Percentiles rank a stretch among this genome's conserved stretches.
These are phyloP conservation scores for Aspergillus puulaauensis DNA, from an alignment of 2,329 filamentous ascomycete species.

Conservation along the genomic window DNA sequence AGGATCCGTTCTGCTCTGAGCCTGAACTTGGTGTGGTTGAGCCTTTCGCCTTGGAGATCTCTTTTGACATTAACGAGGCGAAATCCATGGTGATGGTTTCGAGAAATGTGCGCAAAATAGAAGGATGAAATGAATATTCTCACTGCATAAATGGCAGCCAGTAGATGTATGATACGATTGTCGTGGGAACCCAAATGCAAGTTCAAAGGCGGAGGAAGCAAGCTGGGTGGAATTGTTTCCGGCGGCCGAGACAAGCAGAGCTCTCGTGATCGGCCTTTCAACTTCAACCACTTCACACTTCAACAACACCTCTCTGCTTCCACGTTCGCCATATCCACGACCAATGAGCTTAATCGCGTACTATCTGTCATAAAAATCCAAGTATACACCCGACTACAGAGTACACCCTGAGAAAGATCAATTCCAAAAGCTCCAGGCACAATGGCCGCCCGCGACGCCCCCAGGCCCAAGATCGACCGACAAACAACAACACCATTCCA, in stretches of 20 bases:
- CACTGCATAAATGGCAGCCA: not conserved
- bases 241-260: slow-evolving; percentile 6
- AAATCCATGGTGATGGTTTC: slow-evolving; percentile 74
- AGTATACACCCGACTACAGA: not conserved
- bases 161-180: not conserved
- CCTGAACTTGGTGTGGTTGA: slow-evolving; percentile 30
- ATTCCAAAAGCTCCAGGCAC: slow-evolving; percentile 10
- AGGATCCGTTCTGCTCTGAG: slow-evolving; percentile 17
- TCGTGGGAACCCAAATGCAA: not conserved
- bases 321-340: not conserved
- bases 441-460: slow-evolving; percentile 27
- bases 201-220: not conserved
- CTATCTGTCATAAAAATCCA: not conserved
- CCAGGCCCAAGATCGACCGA: slow-evolving; percentile 58
- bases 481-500: slow-evolving; percentile 77
- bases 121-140: not conserved
- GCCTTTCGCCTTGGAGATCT: slow-evolving; percentile 78
- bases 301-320: not conserved
- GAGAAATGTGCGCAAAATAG: not conserved
- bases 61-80: slow-evolving; percentile 85
- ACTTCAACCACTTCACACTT: slow-evolving; percentile 2
- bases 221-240: slow-evolving; percentile 1
- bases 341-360: not conserved
- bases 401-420: not conserved
- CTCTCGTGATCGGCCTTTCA: slow-evolving; percentile 7